Evolutionary conservation across 2,329 filamentous ascomycete genomes (phyloP).

Genomic region (Ceratocystis alfenasii): DNA sequence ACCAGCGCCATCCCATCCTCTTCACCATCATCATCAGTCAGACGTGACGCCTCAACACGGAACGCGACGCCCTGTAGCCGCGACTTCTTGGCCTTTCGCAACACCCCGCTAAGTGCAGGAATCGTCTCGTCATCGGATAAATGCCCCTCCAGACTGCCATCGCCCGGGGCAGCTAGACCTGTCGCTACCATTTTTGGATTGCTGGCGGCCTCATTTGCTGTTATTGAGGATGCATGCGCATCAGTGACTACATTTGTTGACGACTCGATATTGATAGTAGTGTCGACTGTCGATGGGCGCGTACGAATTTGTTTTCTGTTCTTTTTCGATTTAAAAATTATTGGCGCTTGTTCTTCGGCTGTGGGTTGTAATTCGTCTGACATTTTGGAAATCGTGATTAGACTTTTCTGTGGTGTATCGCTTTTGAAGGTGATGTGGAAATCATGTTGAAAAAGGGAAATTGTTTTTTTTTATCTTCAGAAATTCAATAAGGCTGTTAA

Average conservation of each 20-base stretch:
- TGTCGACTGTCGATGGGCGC: conserved; percentile 33
- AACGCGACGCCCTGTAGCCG: conserved; percentile 47
- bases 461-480: no score
- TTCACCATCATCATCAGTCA: conserved; percentile 25
- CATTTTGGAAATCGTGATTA: background rate
- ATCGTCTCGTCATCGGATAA: conserved; percentile 29
- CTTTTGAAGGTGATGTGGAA: background rate
- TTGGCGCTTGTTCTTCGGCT: conserved; percentile 24
- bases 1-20: conserved; percentile 1
- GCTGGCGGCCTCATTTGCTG: background rate
- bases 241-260: background rate
- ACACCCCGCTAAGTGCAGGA: conserved; percentile 40
- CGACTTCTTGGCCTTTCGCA: conserved; percentile 39
- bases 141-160: background rate
- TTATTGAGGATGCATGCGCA: background rate
- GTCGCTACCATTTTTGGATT: conserved; percentile 16
- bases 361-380: background rate
- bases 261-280: conserved; percentile 32
- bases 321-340: conserved; percentile 46
- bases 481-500: no score
- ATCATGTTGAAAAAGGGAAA: background rate
- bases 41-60: conserved; percentile 28
- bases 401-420: background rate
- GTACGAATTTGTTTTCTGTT: conserved; percentile 35
- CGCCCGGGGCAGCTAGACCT: background rate